phyloP scores from a whole-genome alignment of 805 yeast genomes.

The Cyberlindnera americana region DNA sequence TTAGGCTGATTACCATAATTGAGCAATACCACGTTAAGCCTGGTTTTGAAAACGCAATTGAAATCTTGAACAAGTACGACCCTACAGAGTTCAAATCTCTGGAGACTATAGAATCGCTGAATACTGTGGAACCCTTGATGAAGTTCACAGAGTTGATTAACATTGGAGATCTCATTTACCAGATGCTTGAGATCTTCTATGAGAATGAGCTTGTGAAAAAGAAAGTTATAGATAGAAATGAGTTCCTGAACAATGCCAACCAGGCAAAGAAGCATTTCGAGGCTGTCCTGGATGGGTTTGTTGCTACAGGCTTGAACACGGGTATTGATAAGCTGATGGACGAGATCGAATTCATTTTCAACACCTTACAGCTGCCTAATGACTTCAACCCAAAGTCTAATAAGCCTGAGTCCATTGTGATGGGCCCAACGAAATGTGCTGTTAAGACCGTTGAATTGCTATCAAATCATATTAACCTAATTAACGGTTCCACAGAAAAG shows the following conservation, averaged over 20 bases:
- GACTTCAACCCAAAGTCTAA: constrained; percentile 53
- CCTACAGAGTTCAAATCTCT: constrained; percentile 43
- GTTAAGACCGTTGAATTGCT: constrained; percentile 56
- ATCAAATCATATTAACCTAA: constrained; percentile 64
- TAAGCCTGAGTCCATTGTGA: constrained; percentile 20
- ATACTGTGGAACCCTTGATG: constrained; percentile 74
- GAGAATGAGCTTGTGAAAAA: constrained; percentile 68
- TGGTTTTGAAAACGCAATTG: constrained; percentile 81
- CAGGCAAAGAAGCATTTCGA: constrained; percentile 82
- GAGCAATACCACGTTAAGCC: constrained; percentile 74
- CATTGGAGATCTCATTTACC: constrained; percentile 87
- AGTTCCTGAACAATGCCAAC: constrained; percentile 73
- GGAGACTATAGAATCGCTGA: constrained; percentile 28
- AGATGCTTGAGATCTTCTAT: constrained; percentile 87
- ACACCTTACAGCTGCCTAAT: constrained; percentile 51
- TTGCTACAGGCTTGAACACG: constrained; percentile 89
- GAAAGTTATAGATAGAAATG: constrained; percentile 64
- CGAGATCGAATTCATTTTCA: constrained; percentile 65
- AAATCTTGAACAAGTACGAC: constrained; percentile 64
- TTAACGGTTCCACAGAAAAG: constrained; percentile 82
- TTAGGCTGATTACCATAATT: constrained; percentile 56
- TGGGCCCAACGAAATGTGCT: constrained; percentile 65
- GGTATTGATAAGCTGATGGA: constrained; percentile 86
- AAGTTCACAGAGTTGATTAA: constrained; percentile 88
- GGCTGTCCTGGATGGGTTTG: constrained; percentile 75